phyloP scores from a whole-genome alignment of 2,329 filamentous ascomycete genomes.

The Sporothrix sp. region DNA sequence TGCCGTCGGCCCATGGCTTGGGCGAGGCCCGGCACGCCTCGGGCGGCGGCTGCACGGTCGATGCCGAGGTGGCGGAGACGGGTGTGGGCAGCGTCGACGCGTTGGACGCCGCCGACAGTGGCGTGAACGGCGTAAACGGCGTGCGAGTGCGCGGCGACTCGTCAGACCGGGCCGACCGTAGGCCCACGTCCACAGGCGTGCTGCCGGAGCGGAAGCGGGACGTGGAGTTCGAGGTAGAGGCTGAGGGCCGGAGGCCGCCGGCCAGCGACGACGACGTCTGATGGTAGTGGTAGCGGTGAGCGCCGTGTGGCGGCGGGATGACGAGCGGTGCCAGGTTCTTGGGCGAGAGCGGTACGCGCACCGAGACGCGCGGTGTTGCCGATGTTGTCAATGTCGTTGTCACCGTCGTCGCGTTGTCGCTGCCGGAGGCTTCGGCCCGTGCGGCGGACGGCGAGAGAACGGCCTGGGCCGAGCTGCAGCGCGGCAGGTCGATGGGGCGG shows the following conservation, averaged over 20 bases:
- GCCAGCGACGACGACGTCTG: constrained; percentile 3
- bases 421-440: not conserved
- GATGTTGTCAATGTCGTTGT: not conserved
- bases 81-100: constrained; percentile 39
- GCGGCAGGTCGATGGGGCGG: constrained; percentile 17
- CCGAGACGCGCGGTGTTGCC: not conserved
- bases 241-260: constrained; percentile 19
- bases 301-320: constrained; percentile 33
- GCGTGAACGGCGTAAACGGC: constrained; percentile 37
- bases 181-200: constrained; percentile 31
- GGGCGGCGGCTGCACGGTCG: not conserved
- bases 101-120: constrained; percentile 33
- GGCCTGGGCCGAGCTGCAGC: constrained; percentile 18
- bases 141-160: constrained; percentile 38
- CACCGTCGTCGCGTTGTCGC: not conserved
- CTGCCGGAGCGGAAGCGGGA: constrained; percentile 38
- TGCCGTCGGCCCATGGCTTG: not conserved
- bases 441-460: constrained; percentile 13
- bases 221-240: constrained; percentile 29
- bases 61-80: constrained; percentile 26
- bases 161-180: constrained; percentile 34
- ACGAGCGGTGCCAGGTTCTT: constrained; percentile 47
- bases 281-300: constrained; percentile 11
- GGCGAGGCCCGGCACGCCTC: not conserved
- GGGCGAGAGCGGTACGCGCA: constrained; percentile 36